A percentile compares a stretch with the other conserved stretches of the same genome.
These are phyloP conservation scores for Adansonia digitata DNA, from an alignment of 345 rosid species.

Conservation along the genomic window DNA sequence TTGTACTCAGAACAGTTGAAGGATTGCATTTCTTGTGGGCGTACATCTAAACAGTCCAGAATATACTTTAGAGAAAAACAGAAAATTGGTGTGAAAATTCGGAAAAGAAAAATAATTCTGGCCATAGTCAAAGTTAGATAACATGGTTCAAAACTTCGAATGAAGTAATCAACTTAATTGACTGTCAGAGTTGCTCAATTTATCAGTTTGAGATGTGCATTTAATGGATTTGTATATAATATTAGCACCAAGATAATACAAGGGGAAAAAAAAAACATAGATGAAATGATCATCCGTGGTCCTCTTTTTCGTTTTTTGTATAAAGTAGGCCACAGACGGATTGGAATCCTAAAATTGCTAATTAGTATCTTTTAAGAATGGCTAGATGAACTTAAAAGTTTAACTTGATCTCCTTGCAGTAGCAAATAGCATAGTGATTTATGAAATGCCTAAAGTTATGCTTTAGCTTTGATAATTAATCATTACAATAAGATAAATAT, in stretches of 20 bases:
- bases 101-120: background rate
- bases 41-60: background rate
- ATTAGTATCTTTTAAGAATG: no score
- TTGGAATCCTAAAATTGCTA: no score
- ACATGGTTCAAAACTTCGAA: background rate
- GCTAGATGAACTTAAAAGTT: no score
- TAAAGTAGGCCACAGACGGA: no score
- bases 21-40: background rate
- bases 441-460: no score
- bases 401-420: no score
- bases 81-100: no score
- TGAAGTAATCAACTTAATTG: background rate
- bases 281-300: background rate
- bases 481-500: no score
- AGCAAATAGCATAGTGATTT: no score
- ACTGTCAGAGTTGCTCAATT: background rate
- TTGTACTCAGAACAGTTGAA: background rate
- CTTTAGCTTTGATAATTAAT: no score
- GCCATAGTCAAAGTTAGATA: background rate
- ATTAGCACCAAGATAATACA: background rate
- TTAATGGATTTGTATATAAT: background rate
- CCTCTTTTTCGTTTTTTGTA: no score
- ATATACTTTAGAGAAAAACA: background rate
- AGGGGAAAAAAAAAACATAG: background rate
- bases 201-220: background rate